Conservation (phyloP, 345 rosid genomes). For the Gossypium thurberi region DNA sequence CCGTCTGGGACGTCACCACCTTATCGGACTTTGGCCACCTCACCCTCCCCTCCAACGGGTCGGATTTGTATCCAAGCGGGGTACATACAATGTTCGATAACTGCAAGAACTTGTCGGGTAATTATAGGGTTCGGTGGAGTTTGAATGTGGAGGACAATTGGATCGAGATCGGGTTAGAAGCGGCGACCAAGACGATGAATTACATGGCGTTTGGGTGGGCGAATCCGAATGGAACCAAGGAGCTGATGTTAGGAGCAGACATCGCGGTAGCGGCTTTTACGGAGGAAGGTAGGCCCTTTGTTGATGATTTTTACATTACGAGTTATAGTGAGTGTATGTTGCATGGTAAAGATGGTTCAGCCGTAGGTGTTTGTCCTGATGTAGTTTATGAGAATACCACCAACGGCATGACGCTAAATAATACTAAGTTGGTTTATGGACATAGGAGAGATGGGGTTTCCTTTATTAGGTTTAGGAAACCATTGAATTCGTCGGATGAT, state of each 20-base stretch:
- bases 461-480: slow-evolving; percentile 70
- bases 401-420: slow-evolving; percentile 31
- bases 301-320: slow-evolving; percentile 78
- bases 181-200: slow-evolving; percentile 46
- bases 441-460: slow-evolving; percentile 93
- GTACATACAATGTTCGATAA: slow-evolving; percentile 75
- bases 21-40: slow-evolving; percentile 82
- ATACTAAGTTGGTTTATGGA: slow-evolving; percentile 66
- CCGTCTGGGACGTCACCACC: slow-evolving; percentile 68
- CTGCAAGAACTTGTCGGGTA: slow-evolving; percentile 58
- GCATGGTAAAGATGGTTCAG: slow-evolving; percentile 46
- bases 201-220: slow-evolving; percentile 99
- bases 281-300: slow-evolving; percentile 67
- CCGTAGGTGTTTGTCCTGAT: slow-evolving; percentile 86
- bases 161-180: slow-evolving; percentile 83
- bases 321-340: slow-evolving; percentile 59
- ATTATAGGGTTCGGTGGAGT: slow-evolving; percentile 74
- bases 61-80: slow-evolving; percentile 20
- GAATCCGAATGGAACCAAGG: slow-evolving; percentile 35
- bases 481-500: slow-evolving; percentile 48
- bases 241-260: slow-evolving; percentile 69
- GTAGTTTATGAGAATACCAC: slow-evolving; percentile 33
- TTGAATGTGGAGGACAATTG: slow-evolving; percentile 46
- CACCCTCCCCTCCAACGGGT: slow-evolving; percentile 27
- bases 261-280: slow-evolving; percentile 72